Evolutionary conservation across 768 basidiomycete species (phyloP).

Genomic region (Termitomyces bulborhizus): DNA sequence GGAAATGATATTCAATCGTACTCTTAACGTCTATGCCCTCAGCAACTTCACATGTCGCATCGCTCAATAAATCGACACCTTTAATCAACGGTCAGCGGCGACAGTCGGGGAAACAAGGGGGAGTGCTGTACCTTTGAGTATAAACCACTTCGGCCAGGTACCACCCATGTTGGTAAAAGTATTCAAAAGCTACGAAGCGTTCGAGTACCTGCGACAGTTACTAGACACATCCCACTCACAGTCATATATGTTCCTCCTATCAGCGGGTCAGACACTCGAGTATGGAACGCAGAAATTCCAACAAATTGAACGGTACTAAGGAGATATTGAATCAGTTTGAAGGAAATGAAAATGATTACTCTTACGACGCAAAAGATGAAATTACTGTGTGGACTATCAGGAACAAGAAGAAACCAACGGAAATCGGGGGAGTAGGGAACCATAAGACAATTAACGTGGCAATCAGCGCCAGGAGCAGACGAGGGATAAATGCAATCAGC

Average conservation of each 20-base stretch:
- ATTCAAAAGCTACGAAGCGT: conserved; percentile 65
- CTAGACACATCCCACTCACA: conserved; percentile 36
- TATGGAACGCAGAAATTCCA: conserved; percentile 98
- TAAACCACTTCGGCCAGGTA: conserved; percentile 96
- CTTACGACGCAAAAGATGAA: conserved; percentile 81
- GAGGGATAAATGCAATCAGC: conserved; percentile 88
- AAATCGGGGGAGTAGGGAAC: conserved; percentile 77
- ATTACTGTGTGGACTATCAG: conserved; percentile 78
- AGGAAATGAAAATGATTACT: background rate
- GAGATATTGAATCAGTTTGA: background rate
- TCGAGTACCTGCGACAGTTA: background rate
- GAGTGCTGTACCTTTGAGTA: conserved; percentile 66
- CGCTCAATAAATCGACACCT: conserved; percentile 87
- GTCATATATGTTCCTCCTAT: conserved; percentile 99
- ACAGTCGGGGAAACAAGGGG: background rate
- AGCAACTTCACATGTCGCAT: conserved; percentile 75
- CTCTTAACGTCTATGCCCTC: conserved; percentile 54
- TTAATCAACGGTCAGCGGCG: conserved; percentile 10
- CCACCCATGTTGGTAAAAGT: conserved; percentile 96
- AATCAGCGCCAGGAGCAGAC: conserved; percentile 65
- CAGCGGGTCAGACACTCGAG: conserved; percentile 89
- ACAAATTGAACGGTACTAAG: conserved; percentile 96
- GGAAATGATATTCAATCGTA: conserved; percentile 16
- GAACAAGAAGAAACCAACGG: conserved; percentile 71
- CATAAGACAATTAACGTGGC: conserved; percentile 74